Conservation (phyloP, 2,329 filamentous ascomycete genomes). For the Diaporthe sp. region DNA sequence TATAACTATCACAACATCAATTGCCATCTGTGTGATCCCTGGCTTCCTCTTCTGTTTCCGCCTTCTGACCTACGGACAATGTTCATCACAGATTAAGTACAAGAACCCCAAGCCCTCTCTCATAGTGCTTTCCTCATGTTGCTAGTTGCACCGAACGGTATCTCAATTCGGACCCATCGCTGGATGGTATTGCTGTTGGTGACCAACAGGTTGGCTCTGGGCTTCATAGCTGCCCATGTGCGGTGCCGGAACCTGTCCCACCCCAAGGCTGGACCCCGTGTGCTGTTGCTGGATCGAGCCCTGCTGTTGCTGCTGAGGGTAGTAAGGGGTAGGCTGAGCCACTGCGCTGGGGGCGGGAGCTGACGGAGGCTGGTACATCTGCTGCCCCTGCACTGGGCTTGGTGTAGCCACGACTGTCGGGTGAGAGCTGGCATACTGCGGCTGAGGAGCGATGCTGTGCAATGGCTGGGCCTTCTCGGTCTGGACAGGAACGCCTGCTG, state of each 20-base stretch:
- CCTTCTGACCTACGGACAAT: not conserved
- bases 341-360: not conserved
- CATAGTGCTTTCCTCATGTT: not conserved
- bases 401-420: slow-evolving; percentile 41
- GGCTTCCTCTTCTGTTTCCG: not conserved
- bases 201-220: slow-evolving; percentile 25
- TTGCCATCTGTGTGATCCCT: not conserved
- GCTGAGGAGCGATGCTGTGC: slow-evolving; percentile 32
- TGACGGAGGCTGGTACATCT: slow-evolving; percentile 43
- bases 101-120: not conserved
- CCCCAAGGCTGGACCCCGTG: not conserved
- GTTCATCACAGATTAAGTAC: not conserved
- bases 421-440: slow-evolving; percentile 42
- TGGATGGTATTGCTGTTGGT: slow-evolving; percentile 39
- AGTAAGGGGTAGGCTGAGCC: slow-evolving; percentile 14
- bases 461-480: slow-evolving; percentile 45
- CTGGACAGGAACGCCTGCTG: slow-evolving; percentile 40
- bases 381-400: slow-evolving; percentile 41
- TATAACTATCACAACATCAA: not conserved
- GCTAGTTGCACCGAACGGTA: not conserved
- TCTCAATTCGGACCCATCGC: not conserved
- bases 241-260: slow-evolving; percentile 23
- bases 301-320: slow-evolving; percentile 40
- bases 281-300: slow-evolving; percentile 5
- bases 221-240: slow-evolving; percentile 36